Percentiles rank a stretch among this genome's conserved stretches.
These are phyloP conservation scores for Teunomyces panamensis DNA, from an alignment of 805 yeast genomes.

Conservation along the genomic window DNA sequence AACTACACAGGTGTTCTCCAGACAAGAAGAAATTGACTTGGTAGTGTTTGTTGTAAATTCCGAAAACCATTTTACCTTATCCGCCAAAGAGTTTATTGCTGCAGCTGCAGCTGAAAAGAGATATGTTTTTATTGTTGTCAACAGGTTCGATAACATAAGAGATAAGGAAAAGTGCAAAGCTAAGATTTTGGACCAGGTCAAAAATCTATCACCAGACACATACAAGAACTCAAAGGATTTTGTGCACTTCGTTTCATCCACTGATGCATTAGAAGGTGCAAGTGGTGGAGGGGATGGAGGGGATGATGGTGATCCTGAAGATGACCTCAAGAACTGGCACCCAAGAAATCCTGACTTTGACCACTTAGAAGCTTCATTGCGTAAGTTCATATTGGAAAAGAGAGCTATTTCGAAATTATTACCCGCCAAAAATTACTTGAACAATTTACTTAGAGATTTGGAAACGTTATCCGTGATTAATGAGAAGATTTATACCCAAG, in stretches of 20 bases:
- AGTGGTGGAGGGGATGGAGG: slow-evolving; percentile 28
- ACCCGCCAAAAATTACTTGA: slow-evolving; percentile 87
- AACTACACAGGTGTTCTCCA: slow-evolving; percentile 90
- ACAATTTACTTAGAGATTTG: slow-evolving; percentile 68
- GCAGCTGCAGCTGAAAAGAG: slow-evolving; percentile 90
- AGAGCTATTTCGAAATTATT: slow-evolving; percentile 83
- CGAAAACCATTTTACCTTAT: slow-evolving; percentile 90
- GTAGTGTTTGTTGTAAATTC: slow-evolving; percentile 96
- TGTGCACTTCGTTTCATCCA: slow-evolving; percentile 86
- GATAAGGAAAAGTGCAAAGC: slow-evolving; percentile 77
- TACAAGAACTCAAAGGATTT: slow-evolving; percentile 85
- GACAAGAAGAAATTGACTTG: slow-evolving; percentile 95
- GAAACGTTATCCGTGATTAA: slow-evolving; percentile 60
- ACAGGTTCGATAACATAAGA: slow-evolving; percentile 81
- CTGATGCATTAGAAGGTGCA: slow-evolving; percentile 39
- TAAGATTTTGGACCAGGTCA: slow-evolving; percentile 80
- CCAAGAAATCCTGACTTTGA: slow-evolving; percentile 67
- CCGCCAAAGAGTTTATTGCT: slow-evolving; percentile 90
- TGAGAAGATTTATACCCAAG: slow-evolving; percentile 49
- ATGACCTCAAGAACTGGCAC: slow-evolving; percentile 27
- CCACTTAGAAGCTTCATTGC: slow-evolving; percentile 74
- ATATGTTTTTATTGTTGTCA: slow-evolving; percentile 89
- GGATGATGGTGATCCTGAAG: slow-evolving; percentile 32
- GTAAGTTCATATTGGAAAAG: slow-evolving; percentile 85
- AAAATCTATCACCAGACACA: slow-evolving; percentile 84